phyloP scores from a whole-genome alignment of 2,329 filamentous ascomycete genomes.

The Colletotrichum truncatum region DNA sequence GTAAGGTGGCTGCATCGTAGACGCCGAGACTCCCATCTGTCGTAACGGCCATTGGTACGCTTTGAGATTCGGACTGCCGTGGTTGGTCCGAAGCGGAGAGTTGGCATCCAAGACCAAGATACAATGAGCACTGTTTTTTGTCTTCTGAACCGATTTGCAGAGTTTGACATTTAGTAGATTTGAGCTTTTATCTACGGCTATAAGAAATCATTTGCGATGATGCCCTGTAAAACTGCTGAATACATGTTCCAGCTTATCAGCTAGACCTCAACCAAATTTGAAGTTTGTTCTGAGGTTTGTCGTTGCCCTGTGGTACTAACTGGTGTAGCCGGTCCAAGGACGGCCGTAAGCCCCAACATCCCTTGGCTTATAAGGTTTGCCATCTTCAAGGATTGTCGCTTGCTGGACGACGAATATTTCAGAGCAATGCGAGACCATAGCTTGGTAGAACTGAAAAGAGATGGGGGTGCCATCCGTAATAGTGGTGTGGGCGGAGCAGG shows the following conservation, averaged over 20 bases:
- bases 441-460: not conserved
- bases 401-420: not conserved
- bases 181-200: constrained; percentile 2
- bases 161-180: not conserved
- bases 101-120: not conserved
- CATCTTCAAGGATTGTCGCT: not conserved
- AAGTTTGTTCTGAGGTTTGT: no score
- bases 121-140: constrained; percentile 3
- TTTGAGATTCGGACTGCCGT: not conserved
- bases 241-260: no score
- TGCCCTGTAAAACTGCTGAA: no score
- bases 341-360: not conserved
- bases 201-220: no score
- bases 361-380: not conserved
- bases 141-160: not conserved
- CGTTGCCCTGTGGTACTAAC: not conserved
- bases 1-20: constrained; percentile 1
- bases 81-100: not conserved
- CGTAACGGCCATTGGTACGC: constrained; percentile 1
- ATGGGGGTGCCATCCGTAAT: not conserved
- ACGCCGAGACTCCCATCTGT: constrained; percentile 1
- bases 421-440: not conserved
- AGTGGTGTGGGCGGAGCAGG: not conserved
- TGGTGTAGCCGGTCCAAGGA: not conserved
- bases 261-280: no score